phyloP scores from a whole-genome alignment of 257 asterid species.

The Solanum stenotomum region DNA sequence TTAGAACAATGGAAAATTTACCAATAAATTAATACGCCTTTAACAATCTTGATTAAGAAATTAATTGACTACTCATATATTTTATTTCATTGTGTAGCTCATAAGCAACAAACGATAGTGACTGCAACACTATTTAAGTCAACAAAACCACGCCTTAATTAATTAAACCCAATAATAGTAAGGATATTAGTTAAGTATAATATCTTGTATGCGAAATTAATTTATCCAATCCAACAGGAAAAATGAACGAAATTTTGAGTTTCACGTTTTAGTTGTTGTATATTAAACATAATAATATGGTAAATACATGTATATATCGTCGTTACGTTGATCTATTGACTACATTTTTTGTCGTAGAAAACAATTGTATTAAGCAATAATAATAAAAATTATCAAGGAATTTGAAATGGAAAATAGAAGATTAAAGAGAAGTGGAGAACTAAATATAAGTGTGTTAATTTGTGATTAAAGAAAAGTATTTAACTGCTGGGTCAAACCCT shows the following conservation, averaged over 20 bases:
- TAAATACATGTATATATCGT: neutral
- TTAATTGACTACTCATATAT: neutral
- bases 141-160: neutral
- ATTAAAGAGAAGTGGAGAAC: neutral
- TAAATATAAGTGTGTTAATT: too few relatives aligned
- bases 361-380: neutral
- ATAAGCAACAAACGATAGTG: neutral
- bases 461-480: neutral
- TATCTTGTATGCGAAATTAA: too few relatives aligned
- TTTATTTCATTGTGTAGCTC: neutral
- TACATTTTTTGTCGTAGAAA: neutral
- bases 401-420: neutral
- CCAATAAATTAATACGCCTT: neutral
- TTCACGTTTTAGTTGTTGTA: neutral
- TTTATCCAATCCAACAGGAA: neutral
- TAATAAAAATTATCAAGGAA: neutral
- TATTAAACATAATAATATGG: neutral
- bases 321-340: neutral
- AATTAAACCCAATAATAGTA: neutral
- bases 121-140: neutral
- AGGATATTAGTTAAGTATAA: neutral
- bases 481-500: neutral
- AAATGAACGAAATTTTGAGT: neutral
- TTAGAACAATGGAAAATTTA: neutral
- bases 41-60: neutral